These are phyloP conservation scores for Plectosphaerella plurivora DNA, from an alignment of 2,329 filamentous ascomycete species.

Conservation along the genomic window DNA sequence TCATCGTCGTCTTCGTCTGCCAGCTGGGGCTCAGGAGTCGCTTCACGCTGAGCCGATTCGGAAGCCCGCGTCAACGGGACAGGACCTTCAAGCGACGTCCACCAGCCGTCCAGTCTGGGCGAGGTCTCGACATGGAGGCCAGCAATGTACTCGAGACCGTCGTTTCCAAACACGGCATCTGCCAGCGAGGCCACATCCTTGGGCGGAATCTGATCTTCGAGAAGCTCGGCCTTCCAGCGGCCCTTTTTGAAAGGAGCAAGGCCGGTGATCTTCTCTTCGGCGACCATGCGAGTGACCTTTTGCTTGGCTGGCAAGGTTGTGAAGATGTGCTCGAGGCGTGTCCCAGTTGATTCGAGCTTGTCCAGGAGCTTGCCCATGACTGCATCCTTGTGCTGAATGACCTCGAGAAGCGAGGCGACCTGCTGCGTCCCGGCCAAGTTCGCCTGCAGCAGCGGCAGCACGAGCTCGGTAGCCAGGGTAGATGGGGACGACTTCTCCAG, in stretches of 20 bases:
- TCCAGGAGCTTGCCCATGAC: constrained; percentile 47
- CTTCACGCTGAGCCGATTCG: constrained; percentile 5
- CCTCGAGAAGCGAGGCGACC: constrained; percentile 34
- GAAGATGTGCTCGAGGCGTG: constrained; percentile 50
- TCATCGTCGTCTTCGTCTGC: constrained; percentile 35
- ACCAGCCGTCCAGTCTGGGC: constrained; percentile 42
- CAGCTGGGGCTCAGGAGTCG: not conserved
- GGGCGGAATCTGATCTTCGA: constrained; percentile 13
- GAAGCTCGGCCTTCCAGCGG: constrained; percentile 27
- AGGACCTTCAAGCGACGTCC: constrained; percentile 22
- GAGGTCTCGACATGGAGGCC: constrained; percentile 25
- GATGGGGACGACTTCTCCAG: constrained; percentile 42
- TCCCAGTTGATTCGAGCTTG: constrained; percentile 48
- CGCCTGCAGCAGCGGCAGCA: constrained; percentile 46
- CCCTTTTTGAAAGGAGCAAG: constrained; percentile 42
- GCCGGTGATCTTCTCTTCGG: constrained; percentile 45
- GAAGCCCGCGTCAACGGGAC: constrained; percentile 3
- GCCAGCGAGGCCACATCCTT: constrained; percentile 32
- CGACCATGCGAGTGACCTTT: constrained; percentile 36
- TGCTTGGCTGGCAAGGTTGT: constrained; percentile 41
- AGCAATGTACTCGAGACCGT: constrained; percentile 23
- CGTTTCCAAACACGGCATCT: constrained; percentile 32
- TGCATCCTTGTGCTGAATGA: constrained; percentile 45
- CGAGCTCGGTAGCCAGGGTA: constrained; percentile 41
- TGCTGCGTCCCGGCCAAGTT: constrained; percentile 35